A percentile compares a stretch with the other conserved stretches of the same genome.
phyloP scores from a whole-genome alignment of 2,329 filamentous ascomycete species.

The Botrytis hyacinthi region DNA sequence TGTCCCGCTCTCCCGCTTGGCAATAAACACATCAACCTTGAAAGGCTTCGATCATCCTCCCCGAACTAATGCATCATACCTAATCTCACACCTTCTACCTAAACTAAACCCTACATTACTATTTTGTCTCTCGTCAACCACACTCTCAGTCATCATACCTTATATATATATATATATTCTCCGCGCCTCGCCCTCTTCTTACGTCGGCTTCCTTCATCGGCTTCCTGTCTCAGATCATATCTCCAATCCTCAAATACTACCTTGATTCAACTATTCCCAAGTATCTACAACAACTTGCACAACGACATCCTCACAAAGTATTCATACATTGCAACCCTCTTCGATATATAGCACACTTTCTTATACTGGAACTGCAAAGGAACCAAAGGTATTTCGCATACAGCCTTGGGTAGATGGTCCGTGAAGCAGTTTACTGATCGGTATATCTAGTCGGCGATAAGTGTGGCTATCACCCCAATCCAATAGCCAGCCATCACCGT shows the following conservation, averaged over 20 bases:
- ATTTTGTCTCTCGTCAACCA: slow-evolving; percentile 20
- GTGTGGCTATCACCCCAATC: slow-evolving; percentile 29
- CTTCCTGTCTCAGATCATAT: slow-evolving; percentile 33
- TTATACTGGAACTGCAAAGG: slow-evolving; percentile 25
- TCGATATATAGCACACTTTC: neutral
- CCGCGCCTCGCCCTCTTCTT: slow-evolving; percentile 24
- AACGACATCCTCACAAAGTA: slow-evolving; percentile 4
- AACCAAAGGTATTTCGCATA: slow-evolving; percentile 26
- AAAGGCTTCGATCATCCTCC: slow-evolving; percentile 28
- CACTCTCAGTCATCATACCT: slow-evolving; percentile 14
- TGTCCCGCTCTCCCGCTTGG: slow-evolving; percentile 18
- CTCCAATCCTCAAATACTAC: slow-evolving; percentile 23
- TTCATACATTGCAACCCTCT: neutral
- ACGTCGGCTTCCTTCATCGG: slow-evolving; percentile 25
- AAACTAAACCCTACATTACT: slow-evolving; percentile 18
- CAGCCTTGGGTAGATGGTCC: neutral
- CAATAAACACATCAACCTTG: slow-evolving; percentile 21
- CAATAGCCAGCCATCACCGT: slow-evolving; percentile 33
- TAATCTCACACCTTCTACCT: slow-evolving; percentile 31
- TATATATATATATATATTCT: slow-evolving; percentile 33
- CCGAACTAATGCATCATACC: slow-evolving; percentile 34
- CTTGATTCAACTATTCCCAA: slow-evolving; percentile 11
- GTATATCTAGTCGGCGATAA: slow-evolving; percentile 28
- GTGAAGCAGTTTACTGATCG: slow-evolving; percentile 24
- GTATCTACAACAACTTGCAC: slow-evolving; percentile 8